Percentiles rank a stretch among this genome's conserved stretches.
These are phyloP conservation scores for Epithemia pelagica DNA, from an alignment of 108 stramenopile genomes.

Conservation along the genomic window DNA sequence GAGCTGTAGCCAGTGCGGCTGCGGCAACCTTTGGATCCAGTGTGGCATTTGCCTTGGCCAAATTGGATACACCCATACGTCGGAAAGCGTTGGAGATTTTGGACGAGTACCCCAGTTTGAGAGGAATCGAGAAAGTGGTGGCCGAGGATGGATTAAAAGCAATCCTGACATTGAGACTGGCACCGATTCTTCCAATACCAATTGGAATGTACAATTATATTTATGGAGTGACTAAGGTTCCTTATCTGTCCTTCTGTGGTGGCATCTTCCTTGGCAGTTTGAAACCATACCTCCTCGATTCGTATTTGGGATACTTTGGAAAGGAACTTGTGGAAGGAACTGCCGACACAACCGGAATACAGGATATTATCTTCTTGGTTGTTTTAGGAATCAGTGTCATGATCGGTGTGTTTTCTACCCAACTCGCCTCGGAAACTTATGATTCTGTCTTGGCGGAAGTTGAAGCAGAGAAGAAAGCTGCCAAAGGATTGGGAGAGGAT, in stretches of 20 bases:
- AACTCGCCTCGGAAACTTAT: constrained; percentile 81
- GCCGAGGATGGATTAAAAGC: constrained; percentile 87
- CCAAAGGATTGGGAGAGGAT: constrained; percentile 16
- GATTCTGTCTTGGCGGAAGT: constrained; percentile 68
- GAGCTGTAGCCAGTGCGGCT: constrained; percentile 67
- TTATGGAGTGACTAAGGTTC: constrained; percentile 82
- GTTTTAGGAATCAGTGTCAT: constrained; percentile 70
- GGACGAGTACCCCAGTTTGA: constrained; percentile 71
- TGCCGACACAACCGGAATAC: constrained; percentile 32
- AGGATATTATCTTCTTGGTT: constrained; percentile 59
- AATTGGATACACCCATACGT: constrained; percentile 66
- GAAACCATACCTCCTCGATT: constrained; percentile 90
- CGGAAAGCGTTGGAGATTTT: constrained; percentile 68
- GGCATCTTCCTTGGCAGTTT: constrained; percentile 87
- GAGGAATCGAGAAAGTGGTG: constrained; percentile 89
- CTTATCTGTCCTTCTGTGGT: constrained; percentile 67
- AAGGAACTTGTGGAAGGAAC: constrained; percentile 69
- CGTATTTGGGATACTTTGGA: constrained; percentile 82
- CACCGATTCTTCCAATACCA: constrained; percentile 90
- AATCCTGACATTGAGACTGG: constrained; percentile 85
- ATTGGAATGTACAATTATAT: constrained; percentile 93
- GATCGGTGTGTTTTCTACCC: constrained; percentile 82
- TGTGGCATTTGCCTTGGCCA: constrained; percentile 67
- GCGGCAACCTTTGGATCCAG: constrained; percentile 81
- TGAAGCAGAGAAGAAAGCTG: constrained; percentile 45